Evolutionary conservation across 768 basidiomycete genomes (phyloP).

Genomic region (Ramaria sp.): DNA sequence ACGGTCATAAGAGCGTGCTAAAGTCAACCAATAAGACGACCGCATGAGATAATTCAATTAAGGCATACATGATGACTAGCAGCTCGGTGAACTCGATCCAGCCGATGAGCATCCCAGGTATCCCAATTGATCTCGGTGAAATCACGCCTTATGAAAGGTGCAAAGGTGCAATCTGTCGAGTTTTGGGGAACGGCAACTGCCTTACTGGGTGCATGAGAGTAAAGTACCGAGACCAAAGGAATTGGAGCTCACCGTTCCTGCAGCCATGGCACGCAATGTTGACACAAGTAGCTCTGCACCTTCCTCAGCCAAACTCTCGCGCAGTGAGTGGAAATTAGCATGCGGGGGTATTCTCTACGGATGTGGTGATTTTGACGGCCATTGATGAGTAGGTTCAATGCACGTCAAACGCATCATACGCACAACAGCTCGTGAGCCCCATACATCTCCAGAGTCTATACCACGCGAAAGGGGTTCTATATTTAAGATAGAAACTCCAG

Average conservation of each 20-base stretch:
- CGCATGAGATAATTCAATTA: not conserved
- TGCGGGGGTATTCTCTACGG: constrained; percentile 40
- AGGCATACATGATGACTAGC: constrained; percentile 55
- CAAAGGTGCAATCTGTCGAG: constrained; percentile 30
- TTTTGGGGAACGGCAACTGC: constrained; percentile 39
- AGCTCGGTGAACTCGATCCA: constrained; percentile 47
- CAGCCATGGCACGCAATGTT: constrained; percentile 52
- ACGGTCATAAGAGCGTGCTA: constrained; percentile 20
- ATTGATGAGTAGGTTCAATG: not conserved
- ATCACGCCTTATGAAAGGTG: constrained; percentile 44
- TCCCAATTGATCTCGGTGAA: constrained; percentile 48
- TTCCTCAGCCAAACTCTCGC: constrained; percentile 43
- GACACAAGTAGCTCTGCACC: constrained; percentile 68
- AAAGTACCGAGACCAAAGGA: not conserved
- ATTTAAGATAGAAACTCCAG: constrained; percentile 73
- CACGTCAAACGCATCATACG: constrained; percentile 38
- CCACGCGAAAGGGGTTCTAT: constrained; percentile 61
- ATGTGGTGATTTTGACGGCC: not conserved
- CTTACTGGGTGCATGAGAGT: constrained; percentile 22
- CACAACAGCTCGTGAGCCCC: constrained; percentile 45
- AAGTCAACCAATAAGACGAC: not conserved
- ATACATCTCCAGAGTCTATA: constrained; percentile 71
- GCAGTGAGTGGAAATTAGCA: constrained; percentile 42
- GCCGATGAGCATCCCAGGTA: constrained; percentile 41
- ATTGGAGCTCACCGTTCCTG: constrained; percentile 34